A percentile compares a stretch with the other conserved stretches of the same genome.
Evolutionary conservation across 768 basidiomycete species (phyloP).

Genomic region (Termitomyces sp.): DNA sequence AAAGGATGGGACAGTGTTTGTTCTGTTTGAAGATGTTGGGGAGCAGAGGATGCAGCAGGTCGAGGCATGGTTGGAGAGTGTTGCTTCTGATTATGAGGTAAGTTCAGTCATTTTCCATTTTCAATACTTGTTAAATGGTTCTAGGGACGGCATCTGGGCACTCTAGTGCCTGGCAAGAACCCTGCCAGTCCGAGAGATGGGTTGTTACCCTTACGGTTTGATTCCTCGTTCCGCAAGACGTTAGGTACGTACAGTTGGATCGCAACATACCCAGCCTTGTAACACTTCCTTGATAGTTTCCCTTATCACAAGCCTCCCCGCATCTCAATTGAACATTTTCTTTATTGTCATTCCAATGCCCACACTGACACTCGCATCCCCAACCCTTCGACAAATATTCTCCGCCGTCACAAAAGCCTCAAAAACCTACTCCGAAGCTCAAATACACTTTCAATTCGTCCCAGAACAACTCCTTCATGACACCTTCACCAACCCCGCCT

Average conservation of each 20-base stretch:
- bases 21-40: conserved; percentile 60
- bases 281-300: conserved; percentile 29
- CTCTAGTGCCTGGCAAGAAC: conserved; percentile 46
- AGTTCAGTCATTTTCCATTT: conserved; percentile 17
- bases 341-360: conserved; percentile 62
- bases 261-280: background rate
- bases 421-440: conserved; percentile 39
- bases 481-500: conserved; percentile 36
- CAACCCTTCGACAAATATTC: conserved; percentile 63
- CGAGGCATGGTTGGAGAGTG: conserved; percentile 52
- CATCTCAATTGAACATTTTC: conserved; percentile 42
- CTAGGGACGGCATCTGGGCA: conserved; percentile 60
- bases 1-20: conserved; percentile 66
- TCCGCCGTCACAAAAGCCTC: conserved; percentile 54
- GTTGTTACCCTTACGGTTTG: conserved; percentile 57
- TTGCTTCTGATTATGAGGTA: conserved; percentile 56
- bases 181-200: conserved; percentile 45
- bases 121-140: background rate
- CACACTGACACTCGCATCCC: conserved; percentile 58
- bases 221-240: conserved; percentile 61
- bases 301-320: conserved; percentile 40
- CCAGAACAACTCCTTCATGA: conserved; percentile 57
- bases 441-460: conserved; percentile 67
- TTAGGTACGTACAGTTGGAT: conserved; percentile 35
- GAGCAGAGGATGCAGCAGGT: conserved; percentile 40